A percentile compares a stretch with the other conserved stretches of the same genome.
Evolutionary conservation across 768 basidiomycete species (phyloP).

Genomic region (Leccinum variicolor): DNA sequence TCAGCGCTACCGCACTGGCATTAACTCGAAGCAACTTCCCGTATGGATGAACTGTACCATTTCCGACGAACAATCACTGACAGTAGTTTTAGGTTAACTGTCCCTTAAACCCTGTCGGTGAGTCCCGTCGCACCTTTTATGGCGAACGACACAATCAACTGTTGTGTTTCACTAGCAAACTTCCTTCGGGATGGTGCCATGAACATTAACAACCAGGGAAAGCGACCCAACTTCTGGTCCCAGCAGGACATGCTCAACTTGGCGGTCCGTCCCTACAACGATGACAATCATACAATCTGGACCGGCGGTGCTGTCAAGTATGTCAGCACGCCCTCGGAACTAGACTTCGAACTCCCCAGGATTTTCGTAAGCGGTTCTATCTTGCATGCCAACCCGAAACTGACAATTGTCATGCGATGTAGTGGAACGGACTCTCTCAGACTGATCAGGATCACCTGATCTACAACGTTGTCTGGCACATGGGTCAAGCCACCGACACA

Average conservation of each 20-base stretch:
- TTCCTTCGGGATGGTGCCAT: constrained; percentile 39
- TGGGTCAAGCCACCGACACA: constrained; percentile 31
- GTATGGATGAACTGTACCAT: constrained; percentile 8
- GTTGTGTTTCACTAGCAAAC: constrained; percentile 25
- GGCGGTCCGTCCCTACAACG: constrained; percentile 31
- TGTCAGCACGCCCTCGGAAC: constrained; percentile 33
- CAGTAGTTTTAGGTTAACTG: constrained; percentile 30
- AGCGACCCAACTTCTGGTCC: constrained; percentile 37
- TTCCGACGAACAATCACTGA: not conserved
- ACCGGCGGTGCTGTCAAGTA: constrained; percentile 38
- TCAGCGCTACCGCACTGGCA: constrained; percentile 37
- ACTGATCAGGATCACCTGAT: constrained; percentile 36
- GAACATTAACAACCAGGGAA: constrained; percentile 37
- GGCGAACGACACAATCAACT: not conserved
- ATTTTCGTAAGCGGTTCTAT: constrained; percentile 22
- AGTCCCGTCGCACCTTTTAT: constrained; percentile 1
- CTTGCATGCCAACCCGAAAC: not conserved
- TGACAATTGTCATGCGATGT: not conserved
- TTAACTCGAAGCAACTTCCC: constrained; percentile 39
- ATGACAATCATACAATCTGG: constrained; percentile 41
- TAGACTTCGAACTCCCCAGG: constrained; percentile 39
- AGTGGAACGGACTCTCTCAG: constrained; percentile 34
- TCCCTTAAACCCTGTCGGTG: constrained; percentile 36
- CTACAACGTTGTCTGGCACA: constrained; percentile 36
- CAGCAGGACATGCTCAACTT: constrained; percentile 34